phyloP scores from a whole-genome alignment of 495 filamentous ascomycete genomes.

The Penicillium daleae region DNA sequence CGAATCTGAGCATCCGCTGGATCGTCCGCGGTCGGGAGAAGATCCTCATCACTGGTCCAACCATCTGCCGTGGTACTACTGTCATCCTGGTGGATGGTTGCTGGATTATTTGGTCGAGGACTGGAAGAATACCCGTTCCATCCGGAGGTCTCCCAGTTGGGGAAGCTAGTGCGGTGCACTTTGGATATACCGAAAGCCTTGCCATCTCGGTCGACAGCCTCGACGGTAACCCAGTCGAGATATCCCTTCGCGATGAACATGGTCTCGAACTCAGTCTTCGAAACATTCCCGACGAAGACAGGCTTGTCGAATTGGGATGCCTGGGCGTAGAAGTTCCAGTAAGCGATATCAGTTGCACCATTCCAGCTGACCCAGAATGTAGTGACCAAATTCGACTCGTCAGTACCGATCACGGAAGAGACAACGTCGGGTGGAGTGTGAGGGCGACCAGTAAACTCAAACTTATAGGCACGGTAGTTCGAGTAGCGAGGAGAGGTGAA shows the following conservation, averaged over 20 bases:
- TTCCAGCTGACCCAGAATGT: conserved; percentile 50
- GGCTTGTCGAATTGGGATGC: conserved; percentile 29
- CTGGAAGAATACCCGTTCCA: conserved; percentile 15
- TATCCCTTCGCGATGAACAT: conserved; percentile 38
- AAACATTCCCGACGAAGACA: conserved; percentile 29
- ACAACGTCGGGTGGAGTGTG: conserved; percentile 31
- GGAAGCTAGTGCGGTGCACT: conserved; percentile 26
- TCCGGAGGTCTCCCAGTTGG: conserved; percentile 26
- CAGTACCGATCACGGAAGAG: conserved; percentile 33
- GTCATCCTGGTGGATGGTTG: conserved; percentile 8
- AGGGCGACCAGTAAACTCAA: conserved; percentile 37
- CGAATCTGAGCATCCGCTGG: conserved; percentile 22
- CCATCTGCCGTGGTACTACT: conserved; percentile 1
- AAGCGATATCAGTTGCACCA: conserved; percentile 47
- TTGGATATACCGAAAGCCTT: conserved; percentile 24
- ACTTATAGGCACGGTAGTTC: conserved; percentile 42
- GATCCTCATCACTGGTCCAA: conserved; percentile 1
- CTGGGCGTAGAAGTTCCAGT: conserved; percentile 43
- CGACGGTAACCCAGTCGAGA: conserved; percentile 55
- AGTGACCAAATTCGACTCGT: conserved; percentile 35
- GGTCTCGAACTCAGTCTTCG: conserved; percentile 36
- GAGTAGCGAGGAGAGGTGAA: conserved; percentile 34
- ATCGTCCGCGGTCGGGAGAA: conserved; percentile 9
- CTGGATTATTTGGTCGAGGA: conserved; percentile 27
- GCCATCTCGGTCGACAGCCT: conserved; percentile 32